Evolutionary conservation across 768 basidiomycete genomes (phyloP), one percentile per base, ranked within the genome.

Genomic region (Lactifluus piperatus): DNA sequence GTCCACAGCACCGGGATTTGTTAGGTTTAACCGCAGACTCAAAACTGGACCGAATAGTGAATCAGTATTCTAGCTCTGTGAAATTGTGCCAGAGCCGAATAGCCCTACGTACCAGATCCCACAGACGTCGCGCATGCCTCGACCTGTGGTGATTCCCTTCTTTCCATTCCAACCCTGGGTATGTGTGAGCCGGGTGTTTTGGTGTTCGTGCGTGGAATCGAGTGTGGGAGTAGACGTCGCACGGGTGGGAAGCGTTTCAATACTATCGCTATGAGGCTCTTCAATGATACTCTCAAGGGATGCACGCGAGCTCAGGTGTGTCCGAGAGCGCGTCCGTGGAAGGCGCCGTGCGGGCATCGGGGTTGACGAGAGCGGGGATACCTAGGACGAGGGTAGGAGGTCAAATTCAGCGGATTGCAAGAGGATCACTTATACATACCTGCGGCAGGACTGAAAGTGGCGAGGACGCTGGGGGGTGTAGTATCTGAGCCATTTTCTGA

Each of bases 251-350:
- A 22, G 27, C 32, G 24, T 7, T 20, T 58, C 54, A 24, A 26
- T n/a, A 43, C 55, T 29, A 24, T 58, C 53, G 22, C 13, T 7
- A 2, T 9, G 29, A 24, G 56, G 6, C 43, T 65, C 64, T 47
- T 65, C 64, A 26, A 55, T 34, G 37, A 65, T 65, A 41, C 64
- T 57, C 54, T 65, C 64, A 14, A 65, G 62, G 18, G 64, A 65
- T 34, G 54, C 51, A 20, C 52, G 56, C 1, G 58, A 30, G 34
- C 44, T 50, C 24, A 65, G n/a, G 10, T 52, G 62, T 18, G 64
- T 37, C 37, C 62, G 57, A 20, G 57, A 56, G 18, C 45, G 62
- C 36, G 56, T 41, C 14, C 57, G 62, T 5, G 62, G 57, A 26
- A 57, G 45, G 39, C 63, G 64, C 20, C 58, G 54, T 32, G 57